These are phyloP conservation scores for Vigna mungo DNA, from an alignment of 306 rosid species.

Conservation along the genomic window DNA sequence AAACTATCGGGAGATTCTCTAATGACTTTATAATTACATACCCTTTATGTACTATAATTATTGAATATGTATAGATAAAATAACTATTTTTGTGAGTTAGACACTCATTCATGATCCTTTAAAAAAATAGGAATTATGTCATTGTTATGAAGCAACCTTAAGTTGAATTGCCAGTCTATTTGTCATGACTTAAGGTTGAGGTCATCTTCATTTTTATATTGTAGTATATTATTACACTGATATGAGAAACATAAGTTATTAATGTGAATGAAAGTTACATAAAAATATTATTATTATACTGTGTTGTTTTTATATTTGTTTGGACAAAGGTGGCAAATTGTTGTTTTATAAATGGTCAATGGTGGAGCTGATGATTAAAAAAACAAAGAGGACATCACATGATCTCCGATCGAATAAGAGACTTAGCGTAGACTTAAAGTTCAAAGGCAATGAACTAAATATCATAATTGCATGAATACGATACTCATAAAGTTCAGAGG, in stretches of 20 bases:
- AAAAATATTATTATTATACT: neutral
- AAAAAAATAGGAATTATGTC: too few relatives aligned
- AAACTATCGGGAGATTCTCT: too few relatives aligned
- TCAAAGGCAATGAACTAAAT: constrained; percentile 5
- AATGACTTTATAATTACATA: too few relatives aligned
- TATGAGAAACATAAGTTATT: neutral
- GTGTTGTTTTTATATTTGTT: neutral
- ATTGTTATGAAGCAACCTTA: neutral
- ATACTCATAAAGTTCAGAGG: neutral
- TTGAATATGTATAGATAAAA: too few relatives aligned
- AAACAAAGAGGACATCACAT: neutral
- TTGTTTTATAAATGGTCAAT: neutral
- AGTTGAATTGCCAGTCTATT: neutral
- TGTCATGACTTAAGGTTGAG: neutral
- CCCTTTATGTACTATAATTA: too few relatives aligned
- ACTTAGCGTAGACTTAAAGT: constrained; percentile 43
- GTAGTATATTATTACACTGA: neutral
- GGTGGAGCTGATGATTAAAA: neutral
- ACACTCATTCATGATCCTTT: too few relatives aligned
- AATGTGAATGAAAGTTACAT: neutral
- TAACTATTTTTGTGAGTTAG: too few relatives aligned
- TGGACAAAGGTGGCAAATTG: neutral
- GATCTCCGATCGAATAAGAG: neutral
- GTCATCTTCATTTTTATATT: neutral
- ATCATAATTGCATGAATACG: neutral